phyloP scores from a whole-genome alignment of 2,329 filamentous ascomycete genomes.

The Calonectria pseudoturangicola region DNA sequence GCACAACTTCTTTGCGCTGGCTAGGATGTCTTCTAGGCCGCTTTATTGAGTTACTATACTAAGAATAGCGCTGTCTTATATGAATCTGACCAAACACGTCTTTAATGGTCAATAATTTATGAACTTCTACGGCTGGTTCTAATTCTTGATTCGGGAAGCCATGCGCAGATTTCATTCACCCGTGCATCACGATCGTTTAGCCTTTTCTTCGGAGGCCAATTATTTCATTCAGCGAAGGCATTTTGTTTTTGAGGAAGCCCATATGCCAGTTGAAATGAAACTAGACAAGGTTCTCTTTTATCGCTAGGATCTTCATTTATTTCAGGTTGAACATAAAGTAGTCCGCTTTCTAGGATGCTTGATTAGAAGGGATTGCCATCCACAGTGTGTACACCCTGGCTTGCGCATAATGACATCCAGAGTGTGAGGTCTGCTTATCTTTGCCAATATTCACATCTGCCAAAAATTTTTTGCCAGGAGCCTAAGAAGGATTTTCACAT shows the following conservation, averaged over 20 bases:
- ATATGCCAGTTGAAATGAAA: not conserved
- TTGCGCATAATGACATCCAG: not conserved
- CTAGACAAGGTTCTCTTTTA: not conserved
- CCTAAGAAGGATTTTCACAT: not conserved
- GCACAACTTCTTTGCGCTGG: slow-evolving; percentile 5
- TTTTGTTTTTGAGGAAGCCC: not conserved
- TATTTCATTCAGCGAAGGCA: not conserved
- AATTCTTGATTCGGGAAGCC: not conserved
- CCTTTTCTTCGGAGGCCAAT: not conserved
- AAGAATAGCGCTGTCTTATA: slow-evolving; percentile 16
- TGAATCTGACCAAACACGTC: slow-evolving; percentile 3
- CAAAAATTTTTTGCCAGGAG: slow-evolving; percentile 16
- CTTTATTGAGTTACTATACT: not conserved
- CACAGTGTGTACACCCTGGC: not conserved
- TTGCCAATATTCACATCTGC: not conserved
- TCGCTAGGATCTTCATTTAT: not conserved
- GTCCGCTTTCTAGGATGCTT: not conserved
- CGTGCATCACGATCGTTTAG: not conserved
- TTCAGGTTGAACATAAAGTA: not conserved
- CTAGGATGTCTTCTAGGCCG: no score
- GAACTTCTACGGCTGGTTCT: not conserved
- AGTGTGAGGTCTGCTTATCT: no score
- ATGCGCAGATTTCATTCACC: no score
- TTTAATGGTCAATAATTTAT: no score
- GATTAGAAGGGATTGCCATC: not conserved